Percentiles rank a stretch among this genome's conserved stretches.
These are phyloP conservation scores for Stenocarpella maydis DNA, from an alignment of 2,329 filamentous ascomycete species.

Conservation along the genomic window DNA sequence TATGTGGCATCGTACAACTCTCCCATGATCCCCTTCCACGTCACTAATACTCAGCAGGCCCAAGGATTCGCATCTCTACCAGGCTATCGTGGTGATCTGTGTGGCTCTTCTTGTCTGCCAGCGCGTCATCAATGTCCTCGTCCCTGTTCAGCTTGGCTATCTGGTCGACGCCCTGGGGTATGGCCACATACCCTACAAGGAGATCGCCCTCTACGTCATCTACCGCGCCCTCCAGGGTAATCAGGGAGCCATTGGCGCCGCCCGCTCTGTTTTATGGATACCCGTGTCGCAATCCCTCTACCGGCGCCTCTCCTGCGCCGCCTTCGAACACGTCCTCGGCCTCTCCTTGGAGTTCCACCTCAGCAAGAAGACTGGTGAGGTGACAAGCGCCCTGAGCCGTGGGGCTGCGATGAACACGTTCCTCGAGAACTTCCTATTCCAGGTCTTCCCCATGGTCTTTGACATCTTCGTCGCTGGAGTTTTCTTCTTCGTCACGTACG, in stretches of 20 bases:
- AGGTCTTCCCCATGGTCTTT: conserved; percentile 59
- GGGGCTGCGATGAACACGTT: conserved; percentile 59
- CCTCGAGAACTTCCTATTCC: conserved; percentile 57
- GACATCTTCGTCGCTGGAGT: conserved; percentile 59
- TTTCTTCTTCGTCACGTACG: conserved; percentile 55
- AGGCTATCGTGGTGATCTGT: conserved; percentile 51
- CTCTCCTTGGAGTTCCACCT: conserved; percentile 60
- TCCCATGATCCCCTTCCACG: conserved; percentile 29
- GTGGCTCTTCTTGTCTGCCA: conserved; percentile 52
- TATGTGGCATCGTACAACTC: background rate
- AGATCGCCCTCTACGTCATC: conserved; percentile 53
- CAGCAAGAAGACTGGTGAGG: conserved; percentile 59
- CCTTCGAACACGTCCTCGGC: conserved; percentile 56
- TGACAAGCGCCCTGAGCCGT: conserved; percentile 57
- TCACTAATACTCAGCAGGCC: conserved; percentile 44
- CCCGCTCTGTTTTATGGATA: conserved; percentile 56
- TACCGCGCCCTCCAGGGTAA: conserved; percentile 56
- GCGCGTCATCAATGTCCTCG: conserved; percentile 53
- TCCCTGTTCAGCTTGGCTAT: conserved; percentile 51
- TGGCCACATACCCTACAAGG: conserved; percentile 51
- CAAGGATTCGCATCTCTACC: conserved; percentile 50
- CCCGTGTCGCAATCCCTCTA: conserved; percentile 55
- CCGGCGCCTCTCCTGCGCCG: conserved; percentile 52
- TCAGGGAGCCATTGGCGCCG: conserved; percentile 52
- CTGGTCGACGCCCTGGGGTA: conserved; percentile 52